A percentile compares a stretch with the other conserved stretches of the same genome.
Conservation (phyloP, 2,329 filamentous ascomycete genomes). For the Falciphora oryzae region DNA sequence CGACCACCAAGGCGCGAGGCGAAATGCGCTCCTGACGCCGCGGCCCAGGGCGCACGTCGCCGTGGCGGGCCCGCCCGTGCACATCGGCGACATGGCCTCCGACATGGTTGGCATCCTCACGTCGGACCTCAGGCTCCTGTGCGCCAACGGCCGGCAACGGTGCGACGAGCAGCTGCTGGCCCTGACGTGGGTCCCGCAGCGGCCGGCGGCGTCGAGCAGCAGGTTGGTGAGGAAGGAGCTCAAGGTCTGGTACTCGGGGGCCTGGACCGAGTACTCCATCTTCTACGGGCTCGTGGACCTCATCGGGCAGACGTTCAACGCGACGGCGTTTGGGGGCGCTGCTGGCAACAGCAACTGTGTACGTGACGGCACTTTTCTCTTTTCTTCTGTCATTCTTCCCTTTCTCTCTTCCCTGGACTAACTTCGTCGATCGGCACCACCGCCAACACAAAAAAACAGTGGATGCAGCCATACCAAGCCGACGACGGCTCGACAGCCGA, state of each 20-base stretch:
- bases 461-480: background rate
- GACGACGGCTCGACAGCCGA: background rate
- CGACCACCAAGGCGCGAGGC: too few relatives aligned
- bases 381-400: too few relatives aligned
- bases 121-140: background rate
- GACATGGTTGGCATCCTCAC: background rate
- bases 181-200: background rate
- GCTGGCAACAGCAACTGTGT: background rate
- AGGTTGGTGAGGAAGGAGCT: background rate
- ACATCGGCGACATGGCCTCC: background rate
- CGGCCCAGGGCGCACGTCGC: background rate
- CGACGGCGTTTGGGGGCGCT: background rate
- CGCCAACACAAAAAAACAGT: background rate
- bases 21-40: background rate
- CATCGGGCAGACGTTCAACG: background rate
- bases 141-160: background rate
- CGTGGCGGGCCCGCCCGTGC: background rate
- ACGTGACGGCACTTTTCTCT: background rate
- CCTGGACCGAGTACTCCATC: background rate
- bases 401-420: too few relatives aligned
- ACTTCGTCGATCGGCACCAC: too few relatives aligned
- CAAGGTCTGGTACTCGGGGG: conserved; percentile 1
- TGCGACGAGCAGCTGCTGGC: background rate
- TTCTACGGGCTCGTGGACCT: background rate
- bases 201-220: too few relatives aligned